phyloP scores from a whole-genome alignment of 2,329 filamentous ascomycete species.

The Aaosphaeria pasadenensis region DNA sequence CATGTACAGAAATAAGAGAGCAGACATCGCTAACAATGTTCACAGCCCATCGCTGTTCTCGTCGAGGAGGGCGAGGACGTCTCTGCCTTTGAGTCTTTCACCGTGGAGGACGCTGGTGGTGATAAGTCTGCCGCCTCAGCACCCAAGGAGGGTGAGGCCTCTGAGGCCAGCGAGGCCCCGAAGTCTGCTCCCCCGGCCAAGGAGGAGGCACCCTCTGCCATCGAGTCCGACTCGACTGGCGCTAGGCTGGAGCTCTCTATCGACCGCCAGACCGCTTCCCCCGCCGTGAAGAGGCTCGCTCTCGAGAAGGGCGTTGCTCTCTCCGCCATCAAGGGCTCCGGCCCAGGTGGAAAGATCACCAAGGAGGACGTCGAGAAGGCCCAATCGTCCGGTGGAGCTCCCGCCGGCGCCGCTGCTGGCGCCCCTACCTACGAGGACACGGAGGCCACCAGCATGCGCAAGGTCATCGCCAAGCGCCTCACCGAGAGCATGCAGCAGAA shows the following conservation, averaged over 20 bases:
- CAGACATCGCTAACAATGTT: conserved; percentile 19
- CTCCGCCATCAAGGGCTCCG: conserved; percentile 78
- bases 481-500: conserved; percentile 87
- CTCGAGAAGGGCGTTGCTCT: conserved; percentile 80
- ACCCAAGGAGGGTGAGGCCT: conserved; percentile 61
- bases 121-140: conserved; percentile 63
- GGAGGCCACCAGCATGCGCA: conserved; percentile 89
- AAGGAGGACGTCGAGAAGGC: conserved; percentile 92
- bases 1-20: neutral
- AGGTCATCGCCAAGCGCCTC: conserved; percentile 91
- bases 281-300: conserved; percentile 76
- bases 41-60: conserved; percentile 89
- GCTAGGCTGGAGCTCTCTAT: conserved; percentile 80
- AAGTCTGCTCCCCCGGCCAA: conserved; percentile 52
- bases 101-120: conserved; percentile 84
- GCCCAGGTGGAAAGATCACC: conserved; percentile 81
- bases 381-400: conserved; percentile 52
- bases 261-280: conserved; percentile 72
- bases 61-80: conserved; percentile 90
- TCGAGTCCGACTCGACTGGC: conserved; percentile 70
- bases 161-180: conserved; percentile 60
- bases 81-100: conserved; percentile 84
- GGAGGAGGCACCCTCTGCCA: conserved; percentile 54
- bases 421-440: conserved; percentile 76
- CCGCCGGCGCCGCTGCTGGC: conserved; percentile 49